Conservation (phyloP, 1,139 yeast species). For the Protomyces inouyei region DNA sequence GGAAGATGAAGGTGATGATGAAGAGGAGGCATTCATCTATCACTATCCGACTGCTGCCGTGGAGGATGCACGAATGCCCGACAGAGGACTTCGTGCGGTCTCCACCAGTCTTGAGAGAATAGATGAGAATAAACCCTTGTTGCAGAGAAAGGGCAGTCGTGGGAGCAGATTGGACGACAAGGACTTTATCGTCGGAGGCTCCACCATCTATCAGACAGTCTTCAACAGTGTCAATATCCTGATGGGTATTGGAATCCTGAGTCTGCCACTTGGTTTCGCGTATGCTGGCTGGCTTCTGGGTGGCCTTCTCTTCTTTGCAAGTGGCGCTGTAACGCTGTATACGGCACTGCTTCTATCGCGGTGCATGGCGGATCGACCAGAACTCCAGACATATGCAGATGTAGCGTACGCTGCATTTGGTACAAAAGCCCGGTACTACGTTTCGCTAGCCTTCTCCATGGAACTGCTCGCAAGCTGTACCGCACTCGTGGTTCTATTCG, state of each 20-base stretch:
- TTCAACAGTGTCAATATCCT: slow-evolving; percentile 82
- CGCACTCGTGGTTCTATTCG: slow-evolving; percentile 68
- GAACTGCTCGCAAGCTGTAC: slow-evolving; percentile 74
- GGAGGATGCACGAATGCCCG: slow-evolving; percentile 5
- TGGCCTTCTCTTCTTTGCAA: slow-evolving; percentile 33
- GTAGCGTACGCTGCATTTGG: slow-evolving; percentile 75
- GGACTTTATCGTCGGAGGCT: slow-evolving; percentile 1
- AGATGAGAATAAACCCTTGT: slow-evolving; percentile 16
- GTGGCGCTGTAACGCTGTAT: slow-evolving; percentile 49
- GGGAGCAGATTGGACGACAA: slow-evolving; percentile 8
- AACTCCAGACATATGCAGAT: slow-evolving; percentile 84
- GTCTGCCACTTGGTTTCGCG: slow-evolving; percentile 74
- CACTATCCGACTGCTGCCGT: slow-evolving; percentile 3
- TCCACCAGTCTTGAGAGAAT: slow-evolving; percentile 1
- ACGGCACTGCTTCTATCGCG: slow-evolving; percentile 64
- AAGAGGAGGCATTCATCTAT: slow-evolving; percentile 19
- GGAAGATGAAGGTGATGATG: slow-evolving; percentile 6
- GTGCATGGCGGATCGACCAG: slow-evolving; percentile 67
- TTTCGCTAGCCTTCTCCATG: slow-evolving; percentile 65
- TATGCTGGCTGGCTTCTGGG: slow-evolving; percentile 81
- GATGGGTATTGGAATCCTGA: slow-evolving; percentile 79
- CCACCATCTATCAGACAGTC: slow-evolving; percentile 57
- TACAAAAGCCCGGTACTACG: slow-evolving; percentile 53
- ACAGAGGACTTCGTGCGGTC: slow-evolving; percentile 12
- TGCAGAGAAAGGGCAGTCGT: neutral